Conservation (phyloP, 1,284 basidiomycete genomes). For the Trichosporon ovoides region DNA sequence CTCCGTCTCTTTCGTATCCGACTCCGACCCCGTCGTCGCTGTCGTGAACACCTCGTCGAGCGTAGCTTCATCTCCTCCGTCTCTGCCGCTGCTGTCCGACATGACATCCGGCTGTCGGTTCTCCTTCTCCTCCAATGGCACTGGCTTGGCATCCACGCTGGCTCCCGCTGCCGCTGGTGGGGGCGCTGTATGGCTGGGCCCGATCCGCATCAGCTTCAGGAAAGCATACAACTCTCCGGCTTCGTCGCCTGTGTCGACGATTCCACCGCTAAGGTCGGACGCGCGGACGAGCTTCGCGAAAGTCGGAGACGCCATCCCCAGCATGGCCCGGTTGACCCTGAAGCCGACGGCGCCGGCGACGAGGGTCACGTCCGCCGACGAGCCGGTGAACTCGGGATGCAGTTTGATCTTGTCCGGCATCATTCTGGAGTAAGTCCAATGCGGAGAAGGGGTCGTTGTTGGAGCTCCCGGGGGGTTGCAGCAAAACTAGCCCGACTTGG, state of each 20-base stretch:
- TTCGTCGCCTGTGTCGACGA: background rate
- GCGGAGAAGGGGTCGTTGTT: too few species aligned
- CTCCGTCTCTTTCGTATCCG: too few species aligned
- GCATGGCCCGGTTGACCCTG: slow-evolving; percentile 16
- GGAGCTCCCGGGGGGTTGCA: too few species aligned
- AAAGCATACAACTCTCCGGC: background rate
- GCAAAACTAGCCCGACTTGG: too few species aligned
- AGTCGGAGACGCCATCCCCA: slow-evolving; percentile 16
- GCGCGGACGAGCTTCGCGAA: background rate
- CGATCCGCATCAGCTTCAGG: background rate
- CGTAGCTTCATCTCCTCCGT: too few species aligned
- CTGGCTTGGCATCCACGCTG: too few species aligned
- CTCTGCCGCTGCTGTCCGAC: too few species aligned
- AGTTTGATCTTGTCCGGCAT: background rate
- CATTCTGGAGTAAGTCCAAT: too few species aligned
- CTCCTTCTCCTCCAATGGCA: too few species aligned
- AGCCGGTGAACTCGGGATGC: slow-evolving; percentile 13
- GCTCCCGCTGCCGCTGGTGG: background rate
- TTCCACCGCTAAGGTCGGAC: background rate
- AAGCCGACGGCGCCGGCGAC: slow-evolving; percentile 16
- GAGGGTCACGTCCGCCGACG: slow-evolving; percentile 14
- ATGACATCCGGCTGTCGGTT: too few species aligned
- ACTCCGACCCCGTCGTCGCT: too few species aligned
- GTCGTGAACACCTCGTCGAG: too few species aligned
- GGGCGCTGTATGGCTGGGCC: background rate